Conservation (phyloP, 2,329 filamentous ascomycete species). For the Hypomyces perniciosus region DNA sequence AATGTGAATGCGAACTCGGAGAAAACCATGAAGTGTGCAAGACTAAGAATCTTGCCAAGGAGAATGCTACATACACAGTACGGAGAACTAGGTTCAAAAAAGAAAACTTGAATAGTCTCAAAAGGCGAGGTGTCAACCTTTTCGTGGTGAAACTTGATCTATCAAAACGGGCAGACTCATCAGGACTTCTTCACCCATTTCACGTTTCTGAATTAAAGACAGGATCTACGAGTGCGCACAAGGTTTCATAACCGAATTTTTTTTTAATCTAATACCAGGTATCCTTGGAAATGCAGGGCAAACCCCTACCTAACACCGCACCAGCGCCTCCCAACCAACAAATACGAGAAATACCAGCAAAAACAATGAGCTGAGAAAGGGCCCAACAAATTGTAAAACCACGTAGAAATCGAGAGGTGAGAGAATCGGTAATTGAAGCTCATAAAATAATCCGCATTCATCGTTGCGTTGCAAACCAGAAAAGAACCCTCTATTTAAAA, state of each 20-base stretch:
- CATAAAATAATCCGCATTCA: slow-evolving; percentile 10
- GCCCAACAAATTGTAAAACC: neutral
- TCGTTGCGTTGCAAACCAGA: slow-evolving; percentile 9
- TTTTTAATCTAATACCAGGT: neutral
- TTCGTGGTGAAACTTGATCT: too few relatives aligned
- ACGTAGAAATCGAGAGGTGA: slow-evolving; percentile 1
- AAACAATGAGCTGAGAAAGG: neutral
- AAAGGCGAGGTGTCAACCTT: too few relatives aligned
- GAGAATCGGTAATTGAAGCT: slow-evolving; percentile 5
- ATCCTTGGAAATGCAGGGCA: slow-evolving; percentile 6
- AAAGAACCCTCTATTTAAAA: slow-evolving; percentile 10
- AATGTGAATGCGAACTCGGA: too few relatives aligned
- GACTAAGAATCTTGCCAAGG: too few relatives aligned
- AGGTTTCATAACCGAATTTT: neutral
- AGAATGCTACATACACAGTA: too few relatives aligned
- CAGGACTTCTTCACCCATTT: too few relatives aligned
- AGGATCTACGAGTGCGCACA: neutral
- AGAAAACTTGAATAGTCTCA: too few relatives aligned
- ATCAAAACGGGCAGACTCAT: too few relatives aligned
- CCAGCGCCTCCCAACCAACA: neutral
- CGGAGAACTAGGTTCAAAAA: too few relatives aligned
- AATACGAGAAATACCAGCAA: neutral
- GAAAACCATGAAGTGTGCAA: too few relatives aligned
- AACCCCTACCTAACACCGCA: slow-evolving; percentile 7
- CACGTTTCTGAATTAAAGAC: too few relatives aligned